Evolutionary conservation across 768 basidiomycete species (phyloP), one percentile per base, ranked within the genome.

Genomic region (Amanita phalloides): DNA sequence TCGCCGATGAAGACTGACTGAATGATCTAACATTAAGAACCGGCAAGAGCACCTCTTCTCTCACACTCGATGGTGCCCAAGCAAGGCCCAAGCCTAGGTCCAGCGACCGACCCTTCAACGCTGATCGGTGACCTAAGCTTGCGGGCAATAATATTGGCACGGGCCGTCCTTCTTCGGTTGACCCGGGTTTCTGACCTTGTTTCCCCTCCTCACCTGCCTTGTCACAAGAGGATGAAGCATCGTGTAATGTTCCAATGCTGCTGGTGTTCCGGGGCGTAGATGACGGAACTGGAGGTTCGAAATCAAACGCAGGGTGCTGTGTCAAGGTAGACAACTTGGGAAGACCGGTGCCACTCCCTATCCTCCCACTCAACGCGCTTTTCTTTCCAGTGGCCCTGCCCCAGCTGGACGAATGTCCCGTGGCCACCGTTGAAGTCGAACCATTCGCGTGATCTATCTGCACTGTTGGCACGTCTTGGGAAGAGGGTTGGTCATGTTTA

Each of bases 21-120:
- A 61, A 46, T 35, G 67, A 56, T 54, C 51, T 44, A 28, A 59
- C 52, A 48, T 71, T 68, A 32, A 72, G 69, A 44, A 70, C 63
- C 14, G 79, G 79, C 55, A 84, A 62, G 32, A 88, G 64, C n/a
- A 80, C 77, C 37, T 82, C 80, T 61, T 86, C 83, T 46, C 76
- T 74, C 54, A 88, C 71, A 55, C 71, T 81, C 32, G 75, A 73
- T 20, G 86, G 82, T 3, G 85, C 86, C 86, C 86, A 87, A 11
- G 82, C 68, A 39, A 88, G 69, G 4, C 82, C 83, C 13, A 87
- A 63, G 2, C 80, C 79, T 7, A 87, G 73, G 62, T 87, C 86
- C 35, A 88, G 64, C 23, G 84, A 87, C 23, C 84, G 81, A 1
- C 84, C 84, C 60, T 82, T 85, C 5, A 70, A 66, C 26, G 74